A percentile compares a stretch with the other conserved stretches of the same genome.
Conservation (phyloP, 2,329 filamentous ascomycete genomes). For the Verticillium longisporum region DNA sequence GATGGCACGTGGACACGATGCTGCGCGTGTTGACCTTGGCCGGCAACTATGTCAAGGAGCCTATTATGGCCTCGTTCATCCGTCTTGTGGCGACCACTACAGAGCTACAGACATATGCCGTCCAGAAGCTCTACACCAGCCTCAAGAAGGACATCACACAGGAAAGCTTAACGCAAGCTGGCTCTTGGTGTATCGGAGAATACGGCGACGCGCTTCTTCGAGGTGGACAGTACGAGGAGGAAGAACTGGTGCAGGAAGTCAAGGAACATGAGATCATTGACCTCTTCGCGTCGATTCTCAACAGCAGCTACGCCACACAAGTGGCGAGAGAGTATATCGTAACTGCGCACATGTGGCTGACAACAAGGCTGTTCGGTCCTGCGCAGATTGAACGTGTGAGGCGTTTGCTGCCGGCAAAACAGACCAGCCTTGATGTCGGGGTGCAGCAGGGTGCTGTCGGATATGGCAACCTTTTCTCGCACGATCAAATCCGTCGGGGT, state of each 20-base stretch:
- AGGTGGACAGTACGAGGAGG: slow-evolving; percentile 88
- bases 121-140: slow-evolving; percentile 86
- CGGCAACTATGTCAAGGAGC: slow-evolving; percentile 95
- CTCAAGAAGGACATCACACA: slow-evolving; percentile 97
- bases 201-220: slow-evolving; percentile 86
- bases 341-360: slow-evolving; percentile 91
- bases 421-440: slow-evolving; percentile 87
- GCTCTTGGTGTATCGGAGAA: slow-evolving; percentile 96
- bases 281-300: slow-evolving; percentile 84
- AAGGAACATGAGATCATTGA: slow-evolving; percentile 88
- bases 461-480: slow-evolving; percentile 88
- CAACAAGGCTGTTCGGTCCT: slow-evolving; percentile 74
- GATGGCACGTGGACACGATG: slow-evolving; percentile 99
- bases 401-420: slow-evolving; percentile 67
- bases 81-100: slow-evolving; percentile 90
- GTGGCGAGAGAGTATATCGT: slow-evolving; percentile 93
- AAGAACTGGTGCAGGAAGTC: slow-evolving; percentile 74
- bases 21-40: slow-evolving; percentile 86
- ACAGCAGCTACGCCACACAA: slow-evolving; percentile 90
- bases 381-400: slow-evolving; percentile 83
- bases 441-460: slow-evolving; percentile 95
- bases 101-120: slow-evolving; percentile 92
- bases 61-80: slow-evolving; percentile 94
- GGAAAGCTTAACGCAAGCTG: slow-evolving; percentile 87
- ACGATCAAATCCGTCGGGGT: slow-evolving; percentile 78